Evolutionary conservation across 1,284 basidiomycete genomes (phyloP).

Genomic region (Ustanciosporium gigantosporum): DNA sequence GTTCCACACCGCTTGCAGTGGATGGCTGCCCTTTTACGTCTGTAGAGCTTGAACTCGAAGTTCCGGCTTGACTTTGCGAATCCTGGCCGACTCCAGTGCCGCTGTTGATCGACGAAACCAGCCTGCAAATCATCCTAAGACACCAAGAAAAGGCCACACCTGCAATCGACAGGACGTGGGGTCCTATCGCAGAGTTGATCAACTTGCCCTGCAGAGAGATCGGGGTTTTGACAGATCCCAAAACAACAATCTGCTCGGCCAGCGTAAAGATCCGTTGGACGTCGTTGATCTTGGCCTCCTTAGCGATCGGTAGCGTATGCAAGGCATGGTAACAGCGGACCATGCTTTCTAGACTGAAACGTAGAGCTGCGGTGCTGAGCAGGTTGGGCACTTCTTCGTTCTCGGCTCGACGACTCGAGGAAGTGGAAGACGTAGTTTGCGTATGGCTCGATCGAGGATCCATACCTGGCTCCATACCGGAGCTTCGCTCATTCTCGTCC

Average conservation of each 20-base stretch:
- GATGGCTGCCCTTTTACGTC: neutral
- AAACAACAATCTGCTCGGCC: conserved; percentile 23
- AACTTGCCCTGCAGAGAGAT: conserved; percentile 30
- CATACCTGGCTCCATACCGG: neutral
- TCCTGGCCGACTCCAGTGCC: neutral
- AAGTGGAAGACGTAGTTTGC: no score
- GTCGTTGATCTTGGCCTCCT: conserved; percentile 16
- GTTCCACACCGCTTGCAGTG: neutral
- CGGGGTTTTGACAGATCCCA: conserved; percentile 31
- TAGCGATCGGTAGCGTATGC: conserved; percentile 25
- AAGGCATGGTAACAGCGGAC: conserved; percentile 31
- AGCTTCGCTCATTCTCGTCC: conserved; percentile 11
- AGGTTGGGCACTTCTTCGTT: neutral
- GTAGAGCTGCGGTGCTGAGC: conserved; percentile 17
- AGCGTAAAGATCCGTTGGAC: conserved; percentile 19
- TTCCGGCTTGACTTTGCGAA: neutral
- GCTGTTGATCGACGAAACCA: conserved; percentile 2
- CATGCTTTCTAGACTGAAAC: conserved; percentile 17
- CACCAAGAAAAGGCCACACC: conserved; percentile 29
- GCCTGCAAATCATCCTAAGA: conserved; percentile 16
- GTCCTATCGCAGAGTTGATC: conserved; percentile 24
- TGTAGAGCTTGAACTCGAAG: neutral
- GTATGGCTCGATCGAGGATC: no score
- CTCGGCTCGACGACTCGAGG: neutral
- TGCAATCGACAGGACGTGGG: conserved; percentile 22